These are phyloP conservation scores for Cyberlindnera maritima DNA, from an alignment of 805 yeast species.

Conservation along the genomic window DNA sequence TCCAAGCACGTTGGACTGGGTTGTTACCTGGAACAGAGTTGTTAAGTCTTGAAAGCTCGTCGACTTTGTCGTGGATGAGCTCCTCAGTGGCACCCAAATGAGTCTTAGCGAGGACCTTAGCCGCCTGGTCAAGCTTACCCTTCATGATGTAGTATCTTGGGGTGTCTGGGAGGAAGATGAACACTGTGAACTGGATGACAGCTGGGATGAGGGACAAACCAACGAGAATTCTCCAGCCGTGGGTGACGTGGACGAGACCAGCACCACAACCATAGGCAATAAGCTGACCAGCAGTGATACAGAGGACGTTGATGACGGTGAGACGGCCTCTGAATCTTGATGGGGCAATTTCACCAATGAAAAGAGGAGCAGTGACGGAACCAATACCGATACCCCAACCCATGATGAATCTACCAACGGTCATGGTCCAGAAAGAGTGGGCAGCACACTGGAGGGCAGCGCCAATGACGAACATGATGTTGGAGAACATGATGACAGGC, in stretches of 20 bases:
- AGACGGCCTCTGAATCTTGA: constrained; percentile 87
- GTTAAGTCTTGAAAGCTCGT: constrained; percentile 56
- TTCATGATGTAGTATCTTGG: constrained; percentile 85
- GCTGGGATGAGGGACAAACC: constrained; percentile 91
- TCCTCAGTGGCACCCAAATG: constrained; percentile 63
- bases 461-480: constrained; percentile 78
- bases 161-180: constrained; percentile 89
- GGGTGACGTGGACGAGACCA: constrained; percentile 65
- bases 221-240: constrained; percentile 93
- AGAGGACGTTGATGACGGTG: constrained; percentile 82
- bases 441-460: constrained; percentile 83
- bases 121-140: constrained; percentile 64
- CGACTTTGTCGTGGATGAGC: constrained; percentile 62
- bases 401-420: constrained; percentile 85
- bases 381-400: constrained; percentile 98
- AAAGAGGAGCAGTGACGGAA: constrained; percentile 89
- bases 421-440: constrained; percentile 84
- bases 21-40: constrained; percentile 44
- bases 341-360: constrained; percentile 91
- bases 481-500: constrained; percentile 79
- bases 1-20: constrained; percentile 50
- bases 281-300: constrained; percentile 93
- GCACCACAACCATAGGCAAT: constrained; percentile 94
- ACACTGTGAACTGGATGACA: constrained; percentile 67
- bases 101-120: constrained; percentile 57